Base-by-base conservation (phyloP, 345 rosid species). In the Moricandia moricandioides region DNA sequence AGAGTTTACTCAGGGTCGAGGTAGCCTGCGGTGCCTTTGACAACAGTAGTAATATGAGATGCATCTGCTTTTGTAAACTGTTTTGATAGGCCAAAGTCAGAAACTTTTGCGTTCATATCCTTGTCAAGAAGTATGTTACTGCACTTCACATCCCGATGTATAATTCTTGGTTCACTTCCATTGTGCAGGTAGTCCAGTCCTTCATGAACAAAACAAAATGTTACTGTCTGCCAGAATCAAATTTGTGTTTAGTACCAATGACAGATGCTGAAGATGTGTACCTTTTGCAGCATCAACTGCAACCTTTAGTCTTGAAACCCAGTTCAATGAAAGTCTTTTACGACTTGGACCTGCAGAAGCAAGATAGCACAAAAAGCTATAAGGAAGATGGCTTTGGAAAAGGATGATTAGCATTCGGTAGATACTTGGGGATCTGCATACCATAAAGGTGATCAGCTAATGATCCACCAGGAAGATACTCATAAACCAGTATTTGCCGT, bases 261-360 rank as follows among this genome's bases (percentile, higher is more conserved):
- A n/a, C 8, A 14, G 39, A 70, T 70, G 60, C 31, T 63, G 39
- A 76, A 71, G 71, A 54, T 70, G n/a, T n/a, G 16, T 84, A 86
- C 98, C 98, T 86, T 91, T 93, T 62, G 97, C 96, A 63, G 98
- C 94, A 80, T 93, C 97, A 37, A 93, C 92, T 45, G 96, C 92
- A 30, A 89, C 85, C 83, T 91, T 93, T 49, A 93, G 87, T 81
- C 97, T 86, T 13, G 94, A 89, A 84, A 88, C 88, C 98, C 98
- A 91, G 79, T 91, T 89, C 75, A 93, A 65, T 11, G 91, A 83
- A 67, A 75, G 76, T 58, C 82, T 87, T 76, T 77, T 81, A 62
- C 86, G 89, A 54, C 78, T 81, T 26, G 83, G 72, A 80, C 98
- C 97, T 91, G 70, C 29, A 45, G 45, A 45, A 73, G 31, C 64